Base-by-base conservation (phyloP, 768 basidiomycete genomes). In the Lactifluus subvellereus region DNA sequence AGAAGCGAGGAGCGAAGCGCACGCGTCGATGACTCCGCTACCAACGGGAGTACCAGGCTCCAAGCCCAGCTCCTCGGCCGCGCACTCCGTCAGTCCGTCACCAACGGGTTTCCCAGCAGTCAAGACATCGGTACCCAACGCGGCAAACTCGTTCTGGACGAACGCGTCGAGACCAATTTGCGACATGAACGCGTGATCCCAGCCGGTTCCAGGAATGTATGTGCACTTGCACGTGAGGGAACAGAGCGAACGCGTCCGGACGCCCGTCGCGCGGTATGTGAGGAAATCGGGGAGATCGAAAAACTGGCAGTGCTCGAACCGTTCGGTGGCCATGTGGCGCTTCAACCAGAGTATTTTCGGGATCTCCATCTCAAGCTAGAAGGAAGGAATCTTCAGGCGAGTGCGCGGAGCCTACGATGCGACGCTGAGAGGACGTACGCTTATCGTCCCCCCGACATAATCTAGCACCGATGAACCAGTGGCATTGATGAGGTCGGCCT, bases 301-400 rank as follows among this genome's bases (percentile, higher is more conserved):
- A 77, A 91, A 90, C 69, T 91, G 88, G 75, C 88, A 91, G 58
- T 77, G 77, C 27, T 82, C 74, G 75, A 99, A 98, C 18, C 78
- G 79, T 11, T 81, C 76, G 0, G 83, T 71, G 2, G 81, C 71
- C 94, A 98, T 95, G 76, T 89, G 80, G 63, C 84, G 87, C 74
- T 95, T 98, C 48, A 98, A 81, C 97, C 97, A 98, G 33, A 98
- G 84, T 35, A 95, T 88, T 74, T 98, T 98, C 0, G 96, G 96
- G 49, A 98, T 85, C 75, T 98, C 96, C 97, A 98, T 98, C 75
- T 98, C 95, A 48, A 98, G 82, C 91, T 97, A 48, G 1, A 53
- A 22, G 40, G 20, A 20, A 42, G 50, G 32, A n/a, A 13, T 57
- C 40, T 20, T 37, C 45, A 35, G 13, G 20, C n/a, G 20, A 22